Percentiles rank a stretch among this genome's conserved stretches.
These are phyloP conservation scores for Mycena galericulata DNA, from an alignment of 768 basidiomycete genomes.

Conservation along the genomic window DNA sequence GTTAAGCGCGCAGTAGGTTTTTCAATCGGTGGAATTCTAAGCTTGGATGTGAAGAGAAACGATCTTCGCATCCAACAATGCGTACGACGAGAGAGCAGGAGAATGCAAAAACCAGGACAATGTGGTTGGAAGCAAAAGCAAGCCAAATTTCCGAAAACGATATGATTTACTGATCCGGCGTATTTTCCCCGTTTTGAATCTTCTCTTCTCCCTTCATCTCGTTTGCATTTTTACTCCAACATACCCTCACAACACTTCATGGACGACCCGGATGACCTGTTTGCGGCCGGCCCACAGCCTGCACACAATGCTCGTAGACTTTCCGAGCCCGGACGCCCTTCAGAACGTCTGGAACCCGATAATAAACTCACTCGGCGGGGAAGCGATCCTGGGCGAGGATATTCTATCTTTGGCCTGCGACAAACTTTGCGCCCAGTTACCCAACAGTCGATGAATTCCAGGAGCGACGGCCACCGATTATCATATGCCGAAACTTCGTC, in stretches of 20 bases:
- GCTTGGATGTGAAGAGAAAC: no score
- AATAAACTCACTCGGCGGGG: slow-evolving; percentile 18
- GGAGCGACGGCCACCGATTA: slow-evolving; percentile 17
- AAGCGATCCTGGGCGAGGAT: slow-evolving; percentile 28
- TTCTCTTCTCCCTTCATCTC: not conserved
- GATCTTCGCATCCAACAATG: no score
- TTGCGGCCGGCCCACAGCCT: not conserved
- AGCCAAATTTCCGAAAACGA: no score
- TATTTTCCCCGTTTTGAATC: no score
- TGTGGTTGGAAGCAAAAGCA: no score
- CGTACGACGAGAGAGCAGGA: no score
- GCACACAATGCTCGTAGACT: slow-evolving; percentile 19
- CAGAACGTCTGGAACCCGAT: slow-evolving; percentile 15
- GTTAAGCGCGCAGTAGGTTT: no score
- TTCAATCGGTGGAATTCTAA: no score
- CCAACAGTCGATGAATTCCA: slow-evolving; percentile 16
- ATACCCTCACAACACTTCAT: not conserved
- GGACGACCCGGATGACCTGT: slow-evolving; percentile 19
- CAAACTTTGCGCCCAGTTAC: slow-evolving; percentile 17
- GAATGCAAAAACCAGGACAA: no score
- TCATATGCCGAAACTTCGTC: slow-evolving; percentile 32
- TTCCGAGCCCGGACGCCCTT: slow-evolving; percentile 27
- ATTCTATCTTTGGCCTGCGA: slow-evolving; percentile 26
- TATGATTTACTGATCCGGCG: no score
- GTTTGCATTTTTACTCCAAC: not conserved